Conservation (phyloP, 305 asterid genomes). For the Fraxinus dipetala region DNA sequence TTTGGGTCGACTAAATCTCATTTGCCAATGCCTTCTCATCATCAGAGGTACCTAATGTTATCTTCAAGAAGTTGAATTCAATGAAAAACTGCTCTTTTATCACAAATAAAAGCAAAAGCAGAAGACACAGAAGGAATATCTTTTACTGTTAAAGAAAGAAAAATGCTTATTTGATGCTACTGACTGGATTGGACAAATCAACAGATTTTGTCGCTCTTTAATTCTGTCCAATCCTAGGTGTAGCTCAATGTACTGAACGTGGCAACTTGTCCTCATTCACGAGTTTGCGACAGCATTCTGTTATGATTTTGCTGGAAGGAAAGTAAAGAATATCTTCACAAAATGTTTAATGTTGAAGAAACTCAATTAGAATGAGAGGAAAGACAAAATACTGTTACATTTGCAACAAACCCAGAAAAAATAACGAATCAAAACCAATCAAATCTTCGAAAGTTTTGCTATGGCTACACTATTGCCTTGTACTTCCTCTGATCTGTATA, state of each 20-base stretch:
- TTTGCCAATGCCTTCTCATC: background rate
- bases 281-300: background rate
- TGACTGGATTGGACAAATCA: background rate
- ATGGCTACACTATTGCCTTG: background rate
- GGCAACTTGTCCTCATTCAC: background rate
- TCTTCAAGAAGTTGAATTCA: background rate
- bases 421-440: background rate
- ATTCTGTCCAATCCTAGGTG: background rate
- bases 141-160: background rate
- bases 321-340: background rate
- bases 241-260: background rate
- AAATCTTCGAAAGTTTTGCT: background rate
- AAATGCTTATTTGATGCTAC: background rate
- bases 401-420: constrained; percentile 2
- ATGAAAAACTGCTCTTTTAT: background rate
- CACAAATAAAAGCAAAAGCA: background rate
- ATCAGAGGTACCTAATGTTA: background rate
- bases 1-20: background rate
- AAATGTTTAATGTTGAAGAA: background rate
- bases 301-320: background rate
- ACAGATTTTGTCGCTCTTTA: background rate
- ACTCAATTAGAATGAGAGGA: background rate
- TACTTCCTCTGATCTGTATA: background rate
- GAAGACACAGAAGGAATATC: background rate
- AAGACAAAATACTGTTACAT: constrained; percentile 12